Base-by-base conservation (phyloP, 345 rosid genomes). In the Draba incana region DNA sequence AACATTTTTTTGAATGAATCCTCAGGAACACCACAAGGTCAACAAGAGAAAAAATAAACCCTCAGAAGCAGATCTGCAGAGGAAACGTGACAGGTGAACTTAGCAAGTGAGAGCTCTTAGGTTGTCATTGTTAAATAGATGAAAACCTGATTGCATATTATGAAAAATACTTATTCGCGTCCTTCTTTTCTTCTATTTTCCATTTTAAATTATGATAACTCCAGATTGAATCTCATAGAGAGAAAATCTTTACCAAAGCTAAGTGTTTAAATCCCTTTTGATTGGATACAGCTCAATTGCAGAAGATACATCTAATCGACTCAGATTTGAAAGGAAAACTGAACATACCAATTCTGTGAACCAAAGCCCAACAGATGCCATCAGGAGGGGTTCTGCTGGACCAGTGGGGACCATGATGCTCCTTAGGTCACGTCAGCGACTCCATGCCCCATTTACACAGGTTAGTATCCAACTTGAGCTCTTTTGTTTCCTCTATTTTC, bases 361-460 rank as follows among this genome's bases (percentile, higher is more conserved):
- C 70, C 71, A 68, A 66, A 80, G 66, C 57, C 74, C 85, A 74
- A 35, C 83, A 57, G 76, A 74, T 74, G 62, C 41, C 77, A 60
- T 64, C 25, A 84, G 99, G 80, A 86, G 81, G 62, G 99, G 98
- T 57, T 92, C 99, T 69, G 89, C 92, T 77, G 93, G 98, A 70
- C 80, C 80, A 43, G 87, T 84, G 56, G 92, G 90, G 55, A 84
- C 92, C 62, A 81, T 88, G 92, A 85, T 78, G 89, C 98, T 92
- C 81, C 81, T 95, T 71, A 92, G 88, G 81, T 89, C 87, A 16
- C 63, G 51, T 63, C 90, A 86, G 80, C 76, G 76, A 79, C 83
- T 95, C 90, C 98, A 92, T 82, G 92, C 89, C 45, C 99, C 99
- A n/a, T 92, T 77, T 80, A 94, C 93, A 10, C 98, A 86, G 90